Conservation (phyloP, 352 stramenopile species). For the Hyphochytrium catenoides region DNA sequence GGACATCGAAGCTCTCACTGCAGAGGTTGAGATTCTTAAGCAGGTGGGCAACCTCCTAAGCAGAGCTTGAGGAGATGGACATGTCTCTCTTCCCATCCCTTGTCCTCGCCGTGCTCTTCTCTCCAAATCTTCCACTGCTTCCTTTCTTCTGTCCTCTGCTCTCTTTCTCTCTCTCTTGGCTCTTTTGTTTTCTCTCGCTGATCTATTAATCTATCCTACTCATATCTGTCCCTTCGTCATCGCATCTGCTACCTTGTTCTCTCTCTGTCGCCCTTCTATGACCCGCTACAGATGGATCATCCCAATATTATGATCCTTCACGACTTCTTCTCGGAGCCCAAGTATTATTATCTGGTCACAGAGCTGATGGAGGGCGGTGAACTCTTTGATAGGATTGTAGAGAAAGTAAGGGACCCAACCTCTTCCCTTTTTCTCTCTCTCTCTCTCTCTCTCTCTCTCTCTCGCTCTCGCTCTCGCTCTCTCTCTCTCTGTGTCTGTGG, state of each 20-base stretch:
- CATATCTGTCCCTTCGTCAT: no score
- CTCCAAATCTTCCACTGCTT: no score
- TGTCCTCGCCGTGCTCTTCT: no score
- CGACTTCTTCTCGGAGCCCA: constrained; percentile 64
- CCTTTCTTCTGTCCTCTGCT: not conserved
- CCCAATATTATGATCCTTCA: constrained; percentile 67
- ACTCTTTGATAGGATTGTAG: constrained; percentile 67
- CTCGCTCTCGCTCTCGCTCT: no score
- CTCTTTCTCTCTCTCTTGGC: not conserved
- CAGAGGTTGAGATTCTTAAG: constrained; percentile 51
- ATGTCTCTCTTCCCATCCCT: no score
- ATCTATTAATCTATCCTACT: not conserved
- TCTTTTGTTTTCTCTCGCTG: not conserved
- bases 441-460: not conserved
- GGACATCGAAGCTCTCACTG: constrained; percentile 44
- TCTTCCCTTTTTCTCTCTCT: not conserved
- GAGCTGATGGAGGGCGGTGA: constrained; percentile 60
- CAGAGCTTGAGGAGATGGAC: no score
- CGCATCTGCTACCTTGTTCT: no score
- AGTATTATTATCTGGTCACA: constrained; percentile 66
- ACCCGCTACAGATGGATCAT: constrained; percentile 30
- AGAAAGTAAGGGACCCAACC: constrained; percentile 17
- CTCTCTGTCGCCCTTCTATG: no score
- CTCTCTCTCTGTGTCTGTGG: no score
- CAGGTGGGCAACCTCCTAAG: no score